Conservation (phyloP, 2,329 filamentous ascomycete species). For the Trichophyton mentagrophytes region DNA sequence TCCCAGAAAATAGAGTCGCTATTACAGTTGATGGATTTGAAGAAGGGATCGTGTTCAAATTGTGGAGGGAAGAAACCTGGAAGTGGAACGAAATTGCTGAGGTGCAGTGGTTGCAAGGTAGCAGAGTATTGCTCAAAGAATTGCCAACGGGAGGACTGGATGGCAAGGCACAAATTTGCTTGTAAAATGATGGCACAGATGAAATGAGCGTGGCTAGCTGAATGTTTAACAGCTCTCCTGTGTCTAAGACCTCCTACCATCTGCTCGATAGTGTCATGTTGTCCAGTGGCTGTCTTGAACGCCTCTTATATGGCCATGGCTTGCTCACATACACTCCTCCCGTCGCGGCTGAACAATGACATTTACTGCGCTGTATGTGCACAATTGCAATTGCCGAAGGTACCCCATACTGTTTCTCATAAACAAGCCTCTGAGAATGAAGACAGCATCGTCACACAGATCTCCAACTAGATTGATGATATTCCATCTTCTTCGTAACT, state of each 20-base stretch:
- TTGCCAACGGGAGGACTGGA: conserved; percentile 6
- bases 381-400: neutral
- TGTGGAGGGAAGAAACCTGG: conserved; percentile 1
- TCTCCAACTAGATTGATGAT: neutral
- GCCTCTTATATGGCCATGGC: too few relatives aligned
- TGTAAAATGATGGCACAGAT: neutral
- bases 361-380: neutral
- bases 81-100: neutral
- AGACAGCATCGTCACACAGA: neutral
- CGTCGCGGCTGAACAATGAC: too few relatives aligned
- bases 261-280: neutral
- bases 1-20: neutral
- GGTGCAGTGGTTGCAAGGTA: conserved; percentile 5
- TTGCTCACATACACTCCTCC: too few relatives aligned
- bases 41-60: conserved; percentile 3
- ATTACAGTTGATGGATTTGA: neutral
- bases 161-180: neutral
- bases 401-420: neutral
- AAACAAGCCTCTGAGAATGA: neutral
- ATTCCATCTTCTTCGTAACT: neutral
- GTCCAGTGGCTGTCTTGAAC: too few relatives aligned
- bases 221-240: neutral
- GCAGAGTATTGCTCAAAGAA: conserved; percentile 7
- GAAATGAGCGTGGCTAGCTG: neutral
- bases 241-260: neutral